phyloP scores from a whole-genome alignment of 139 green algal species.

The Yamagishiella unicocca region DNA sequence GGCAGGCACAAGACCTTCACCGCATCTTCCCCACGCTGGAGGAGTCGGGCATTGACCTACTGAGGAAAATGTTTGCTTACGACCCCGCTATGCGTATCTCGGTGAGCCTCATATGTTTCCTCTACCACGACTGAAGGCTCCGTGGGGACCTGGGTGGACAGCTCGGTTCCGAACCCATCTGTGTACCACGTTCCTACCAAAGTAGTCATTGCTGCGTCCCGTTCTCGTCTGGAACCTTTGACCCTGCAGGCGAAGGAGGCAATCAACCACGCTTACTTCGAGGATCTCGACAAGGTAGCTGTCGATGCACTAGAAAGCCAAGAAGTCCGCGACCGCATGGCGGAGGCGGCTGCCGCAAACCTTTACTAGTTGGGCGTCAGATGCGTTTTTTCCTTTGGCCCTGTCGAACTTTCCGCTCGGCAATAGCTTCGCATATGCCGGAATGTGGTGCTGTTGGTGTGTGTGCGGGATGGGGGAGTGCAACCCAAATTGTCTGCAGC shows the following conservation, averaged over 20 bases:
- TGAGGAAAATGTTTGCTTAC: conserved; percentile 82
- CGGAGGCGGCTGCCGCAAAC: conserved; percentile 33
- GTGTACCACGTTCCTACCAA: too few species aligned
- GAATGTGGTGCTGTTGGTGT: background rate
- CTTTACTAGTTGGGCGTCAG: background rate
- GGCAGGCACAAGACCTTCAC: conserved; percentile 70
- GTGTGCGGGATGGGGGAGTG: background rate
- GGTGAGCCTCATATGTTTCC: too few species aligned
- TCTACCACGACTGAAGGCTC: too few species aligned
- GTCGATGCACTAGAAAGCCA: conserved; percentile 85
- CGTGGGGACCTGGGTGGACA: background rate
- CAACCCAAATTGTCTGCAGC: background rate
- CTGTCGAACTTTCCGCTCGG: background rate
- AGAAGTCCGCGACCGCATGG: conserved; percentile 52
- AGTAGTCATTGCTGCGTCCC: too few species aligned
- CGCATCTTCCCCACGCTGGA: conserved; percentile 86
- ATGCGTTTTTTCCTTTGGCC: background rate
- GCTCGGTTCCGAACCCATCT: too few species aligned
- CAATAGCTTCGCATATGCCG: background rate
- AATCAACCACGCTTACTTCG: conserved; percentile 96
- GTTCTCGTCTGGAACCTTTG: too few species aligned
- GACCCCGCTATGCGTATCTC: conserved; percentile 86
- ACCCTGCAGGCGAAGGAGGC: conserved; percentile 90
- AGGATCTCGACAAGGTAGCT: conserved; percentile 81
- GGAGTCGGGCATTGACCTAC: conserved; percentile 82